Evolutionary conservation across 352 stramenopile species (phyloP).

Genomic region (Globisporangium carolinianum): DNA sequence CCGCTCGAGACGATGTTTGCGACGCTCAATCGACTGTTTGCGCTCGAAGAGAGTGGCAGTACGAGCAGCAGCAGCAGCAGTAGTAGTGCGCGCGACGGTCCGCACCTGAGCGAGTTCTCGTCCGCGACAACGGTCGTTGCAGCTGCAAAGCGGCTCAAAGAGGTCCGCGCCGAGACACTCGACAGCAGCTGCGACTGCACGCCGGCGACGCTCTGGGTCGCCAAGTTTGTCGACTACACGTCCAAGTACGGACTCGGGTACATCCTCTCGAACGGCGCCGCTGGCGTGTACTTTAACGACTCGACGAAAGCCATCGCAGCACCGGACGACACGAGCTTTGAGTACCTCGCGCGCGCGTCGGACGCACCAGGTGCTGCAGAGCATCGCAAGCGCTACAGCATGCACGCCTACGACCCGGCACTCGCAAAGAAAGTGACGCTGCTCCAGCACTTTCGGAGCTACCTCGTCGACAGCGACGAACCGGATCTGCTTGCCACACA

Average conservation of each 20-base stretch:
- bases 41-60: slow-evolving; percentile 30
- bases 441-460: slow-evolving; percentile 96
- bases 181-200: slow-evolving; percentile 10
- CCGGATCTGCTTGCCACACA: slow-evolving; percentile 33
- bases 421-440: slow-evolving; percentile 98
- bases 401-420: slow-evolving; percentile 70
- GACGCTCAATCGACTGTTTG: slow-evolving; percentile 59
- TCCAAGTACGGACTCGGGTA: slow-evolving; percentile 99
- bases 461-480: slow-evolving; percentile 89
- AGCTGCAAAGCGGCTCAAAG: slow-evolving; percentile 55
- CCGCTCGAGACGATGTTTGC: slow-evolving; percentile 48
- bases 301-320: slow-evolving; percentile 96
- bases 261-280: slow-evolving; percentile 92
- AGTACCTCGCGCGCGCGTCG: slow-evolving; percentile 93
- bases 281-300: slow-evolving; percentile 99
- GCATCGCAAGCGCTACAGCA: slow-evolving; percentile 30
- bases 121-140: slow-evolving; percentile 51
- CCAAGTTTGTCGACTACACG: slow-evolving; percentile 98
- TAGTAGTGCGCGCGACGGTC: slow-evolving; percentile 5
- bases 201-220: slow-evolving; percentile 90
- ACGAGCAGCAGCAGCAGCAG: too few species aligned
- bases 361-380: slow-evolving; percentile 27
- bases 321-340: slow-evolving; percentile 80
- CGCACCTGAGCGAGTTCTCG: slow-evolving; percentile 50
- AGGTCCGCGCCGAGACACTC: slow-evolving; percentile 48